Conservation (phyloP, 495 filamentous ascomycete genomes). For the Podospora didyma region DNA sequence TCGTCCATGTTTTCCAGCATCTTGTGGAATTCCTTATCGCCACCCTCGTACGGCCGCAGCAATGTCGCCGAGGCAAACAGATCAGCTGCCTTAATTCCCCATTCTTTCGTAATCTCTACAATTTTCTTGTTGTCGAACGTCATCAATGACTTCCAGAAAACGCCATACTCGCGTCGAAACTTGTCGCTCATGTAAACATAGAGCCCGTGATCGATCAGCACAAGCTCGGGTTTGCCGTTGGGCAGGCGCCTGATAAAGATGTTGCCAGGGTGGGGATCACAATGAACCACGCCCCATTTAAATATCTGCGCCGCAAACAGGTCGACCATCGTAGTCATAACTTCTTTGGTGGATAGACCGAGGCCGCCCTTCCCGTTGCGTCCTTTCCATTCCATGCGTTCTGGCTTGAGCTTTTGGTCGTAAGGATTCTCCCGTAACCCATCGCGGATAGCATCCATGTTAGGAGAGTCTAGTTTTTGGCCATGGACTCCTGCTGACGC, state of each 20-base stretch:
- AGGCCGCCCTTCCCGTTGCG: conserved; percentile 67
- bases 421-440: conserved; percentile 41
- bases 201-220: conserved; percentile 93
- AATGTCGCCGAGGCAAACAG: conserved; percentile 88
- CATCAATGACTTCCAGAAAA: conserved; percentile 90
- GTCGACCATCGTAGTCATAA: conserved; percentile 95
- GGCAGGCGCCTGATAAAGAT: conserved; percentile 89
- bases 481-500: conserved; percentile 77
- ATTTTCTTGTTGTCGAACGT: conserved; percentile 89
- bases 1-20: conserved; percentile 50
- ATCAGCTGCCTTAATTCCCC: conserved; percentile 86
- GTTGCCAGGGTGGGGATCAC: conserved; percentile 95
- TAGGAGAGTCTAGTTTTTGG: conserved; percentile 53
- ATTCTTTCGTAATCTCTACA: conserved; percentile 59
- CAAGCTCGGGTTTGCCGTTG: conserved; percentile 76
- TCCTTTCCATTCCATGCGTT: conserved; percentile 76
- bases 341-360: conserved; percentile 72
- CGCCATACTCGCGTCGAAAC: conserved; percentile 84
- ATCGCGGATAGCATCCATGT: conserved; percentile 35
- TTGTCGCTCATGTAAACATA: conserved; percentile 85
- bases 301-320: conserved; percentile 96
- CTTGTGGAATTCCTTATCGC: conserved; percentile 61
- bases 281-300: conserved; percentile 89
- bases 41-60: conserved; percentile 85
- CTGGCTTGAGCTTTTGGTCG: conserved; percentile 64